A percentile compares a stretch with the other conserved stretches of the same genome.
Conservation (phyloP, 2,329 filamentous ascomycete species). For the Colletotrichum tropicicola region DNA sequence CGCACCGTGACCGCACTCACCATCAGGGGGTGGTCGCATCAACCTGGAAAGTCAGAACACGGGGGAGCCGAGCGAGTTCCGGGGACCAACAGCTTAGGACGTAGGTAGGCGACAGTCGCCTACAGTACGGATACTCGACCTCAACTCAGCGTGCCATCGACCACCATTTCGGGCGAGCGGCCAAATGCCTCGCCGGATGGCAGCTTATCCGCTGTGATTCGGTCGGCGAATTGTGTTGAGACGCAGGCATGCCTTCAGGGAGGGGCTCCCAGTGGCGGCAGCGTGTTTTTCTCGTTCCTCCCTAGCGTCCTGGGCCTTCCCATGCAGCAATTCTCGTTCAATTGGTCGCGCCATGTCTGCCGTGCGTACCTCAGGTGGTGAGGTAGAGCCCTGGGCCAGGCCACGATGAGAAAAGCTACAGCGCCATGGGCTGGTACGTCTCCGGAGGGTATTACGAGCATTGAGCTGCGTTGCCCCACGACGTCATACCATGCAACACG, state of each 20-base stretch:
- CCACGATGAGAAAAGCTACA: neutral
- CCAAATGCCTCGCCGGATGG: neutral
- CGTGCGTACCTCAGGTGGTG: neutral
- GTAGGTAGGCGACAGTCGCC: conserved; percentile 1
- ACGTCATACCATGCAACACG: conserved; percentile 24
- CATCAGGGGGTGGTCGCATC: neutral
- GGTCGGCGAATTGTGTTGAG: conserved; percentile 18
- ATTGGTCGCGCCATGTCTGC: conserved; percentile 16
- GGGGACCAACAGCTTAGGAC: neutral
- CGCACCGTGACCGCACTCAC: neutral
- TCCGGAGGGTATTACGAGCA: neutral
- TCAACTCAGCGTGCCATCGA: conserved; percentile 18
- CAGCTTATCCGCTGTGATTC: conserved; percentile 4
- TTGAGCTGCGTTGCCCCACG: conserved; percentile 23
- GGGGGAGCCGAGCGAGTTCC: conserved; percentile 10
- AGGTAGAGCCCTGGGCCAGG: too few relatives aligned
- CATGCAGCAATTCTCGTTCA: conserved; percentile 31
- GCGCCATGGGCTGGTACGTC: neutral
- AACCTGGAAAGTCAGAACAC: conserved; percentile 4
- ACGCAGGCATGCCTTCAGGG: neutral
- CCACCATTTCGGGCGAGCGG: neutral
- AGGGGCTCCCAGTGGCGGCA: conserved; percentile 10
- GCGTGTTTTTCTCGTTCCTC: conserved; percentile 14
- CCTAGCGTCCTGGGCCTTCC: neutral
- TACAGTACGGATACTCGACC: conserved; percentile 16